These are phyloP conservation scores for Coemansia sp. DNA, from an alignment of 192 early-diverging fungal genomes.

Conservation along the genomic window DNA sequence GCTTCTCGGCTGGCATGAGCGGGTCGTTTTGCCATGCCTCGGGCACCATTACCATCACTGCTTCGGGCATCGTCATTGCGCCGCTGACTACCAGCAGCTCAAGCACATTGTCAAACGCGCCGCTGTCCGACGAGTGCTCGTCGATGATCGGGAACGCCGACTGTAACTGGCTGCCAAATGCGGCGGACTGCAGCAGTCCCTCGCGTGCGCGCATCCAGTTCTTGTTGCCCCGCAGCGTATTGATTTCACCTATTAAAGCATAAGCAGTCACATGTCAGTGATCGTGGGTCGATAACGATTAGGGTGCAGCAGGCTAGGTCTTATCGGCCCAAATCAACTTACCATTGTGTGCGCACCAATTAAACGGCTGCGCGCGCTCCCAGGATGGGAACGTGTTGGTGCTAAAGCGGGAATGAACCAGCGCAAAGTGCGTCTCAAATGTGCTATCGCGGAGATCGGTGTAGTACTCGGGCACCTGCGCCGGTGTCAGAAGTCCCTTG, in stretches of 20 bases:
- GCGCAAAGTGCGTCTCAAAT: slow-evolving; percentile 88
- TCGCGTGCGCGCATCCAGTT: slow-evolving; percentile 99
- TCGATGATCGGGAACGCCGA: slow-evolving; percentile 91
- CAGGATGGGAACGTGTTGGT: slow-evolving; percentile 99
- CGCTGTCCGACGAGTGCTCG: slow-evolving; percentile 93
- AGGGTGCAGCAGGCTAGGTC: neutral
- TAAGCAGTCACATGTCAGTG: neutral
- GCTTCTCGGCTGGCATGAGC: slow-evolving; percentile 75
- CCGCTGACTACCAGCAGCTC: slow-evolving; percentile 93
- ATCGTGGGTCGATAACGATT: too few species aligned
- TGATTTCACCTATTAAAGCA: slow-evolving; percentile 76
- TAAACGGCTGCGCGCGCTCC: slow-evolving; percentile 99
- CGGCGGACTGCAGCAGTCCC: slow-evolving; percentile 83
- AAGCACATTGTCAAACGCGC: slow-evolving; percentile 94
- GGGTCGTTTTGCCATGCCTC: slow-evolving; percentile 96
- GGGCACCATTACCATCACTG: slow-evolving; percentile 98
- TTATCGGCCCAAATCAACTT: slow-evolving; percentile 11
- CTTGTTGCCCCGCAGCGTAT: slow-evolving; percentile 97
- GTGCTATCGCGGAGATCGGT: slow-evolving; percentile 79
- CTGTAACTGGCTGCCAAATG: slow-evolving; percentile 74
- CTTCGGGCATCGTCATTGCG: slow-evolving; percentile 86
- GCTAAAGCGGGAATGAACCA: slow-evolving; percentile 98
- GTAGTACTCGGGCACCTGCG: slow-evolving; percentile 93
- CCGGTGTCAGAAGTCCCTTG: slow-evolving; percentile 94
- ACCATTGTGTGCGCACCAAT: slow-evolving; percentile 98